These are phyloP conservation scores for Cyclotella kingstonii DNA, from an alignment of 108 stramenopile species.

Conservation along the genomic window DNA sequence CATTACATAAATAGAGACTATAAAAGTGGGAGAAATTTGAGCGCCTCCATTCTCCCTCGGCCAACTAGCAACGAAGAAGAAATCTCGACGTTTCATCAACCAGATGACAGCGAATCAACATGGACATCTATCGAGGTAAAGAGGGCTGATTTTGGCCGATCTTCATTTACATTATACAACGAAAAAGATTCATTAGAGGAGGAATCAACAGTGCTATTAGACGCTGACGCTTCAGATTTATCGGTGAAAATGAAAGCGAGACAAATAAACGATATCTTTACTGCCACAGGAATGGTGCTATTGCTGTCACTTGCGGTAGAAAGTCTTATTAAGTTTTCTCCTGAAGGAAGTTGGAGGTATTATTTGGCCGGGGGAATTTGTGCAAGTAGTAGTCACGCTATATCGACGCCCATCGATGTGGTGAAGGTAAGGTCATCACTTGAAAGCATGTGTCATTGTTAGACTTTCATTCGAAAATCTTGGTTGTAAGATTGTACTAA, in stretches of 20 bases:
- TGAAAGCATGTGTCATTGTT: background rate
- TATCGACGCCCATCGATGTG: constrained; percentile 82
- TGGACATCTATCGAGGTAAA: background rate
- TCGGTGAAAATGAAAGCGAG: background rate
- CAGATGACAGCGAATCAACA: background rate
- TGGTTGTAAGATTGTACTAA: background rate
- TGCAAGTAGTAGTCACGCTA: constrained; percentile 71
- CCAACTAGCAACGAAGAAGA: background rate
- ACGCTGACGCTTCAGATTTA: background rate
- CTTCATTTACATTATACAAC: too few species aligned
- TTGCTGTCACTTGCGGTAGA: background rate
- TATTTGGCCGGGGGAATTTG: constrained; percentile 78
- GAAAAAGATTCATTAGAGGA: too few species aligned
- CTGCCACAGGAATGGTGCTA: background rate
- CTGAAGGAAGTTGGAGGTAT: constrained; percentile 45
- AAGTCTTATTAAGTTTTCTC: constrained; percentile 7
- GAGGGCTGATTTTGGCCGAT: too few species aligned
- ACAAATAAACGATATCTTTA: background rate
- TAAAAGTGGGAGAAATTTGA: background rate
- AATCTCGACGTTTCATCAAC: background rate
- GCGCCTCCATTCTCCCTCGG: background rate
- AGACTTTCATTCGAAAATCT: background rate
- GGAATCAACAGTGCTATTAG: too few species aligned
- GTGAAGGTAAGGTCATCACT: constrained; percentile 56
- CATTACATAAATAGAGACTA: background rate